Conservation (phyloP, 345 rosid species). For the Gossypium anomalum region DNA sequence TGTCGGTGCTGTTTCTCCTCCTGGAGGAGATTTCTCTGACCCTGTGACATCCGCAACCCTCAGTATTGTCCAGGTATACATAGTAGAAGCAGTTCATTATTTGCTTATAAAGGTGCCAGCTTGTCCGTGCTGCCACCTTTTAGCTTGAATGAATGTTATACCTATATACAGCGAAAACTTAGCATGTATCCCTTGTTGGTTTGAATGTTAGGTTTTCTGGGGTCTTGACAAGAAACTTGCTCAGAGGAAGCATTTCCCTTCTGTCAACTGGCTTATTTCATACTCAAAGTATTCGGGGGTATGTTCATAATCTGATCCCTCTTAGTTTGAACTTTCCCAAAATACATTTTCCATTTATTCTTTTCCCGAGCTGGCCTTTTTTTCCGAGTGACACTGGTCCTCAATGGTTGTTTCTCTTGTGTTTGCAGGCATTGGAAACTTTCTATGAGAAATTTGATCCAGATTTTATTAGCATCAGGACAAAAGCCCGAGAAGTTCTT, state of each 20-base stretch:
- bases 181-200: not conserved
- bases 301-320: constrained; percentile 25
- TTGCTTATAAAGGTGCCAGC: not conserved
- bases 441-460: constrained; percentile 97
- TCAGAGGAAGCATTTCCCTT: constrained; percentile 98
- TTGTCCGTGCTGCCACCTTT: not conserved
- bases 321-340: not conserved
- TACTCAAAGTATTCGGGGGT: constrained; percentile 96
- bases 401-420: constrained; percentile 8
- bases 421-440: constrained; percentile 79
- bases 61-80: constrained; percentile 92
- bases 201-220: constrained; percentile 86
- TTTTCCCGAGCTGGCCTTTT: not conserved
- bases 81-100: not conserved
- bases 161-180: not conserved
- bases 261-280: constrained; percentile 98
- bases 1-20: constrained; percentile 99
- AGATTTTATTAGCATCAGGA: constrained; percentile 95
- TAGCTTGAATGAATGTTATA: not conserved
- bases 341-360: not conserved
- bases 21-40: constrained; percentile 99
- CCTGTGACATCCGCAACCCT: constrained; percentile 99
- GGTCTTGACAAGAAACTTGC: constrained; percentile 99
- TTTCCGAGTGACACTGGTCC: not conserved
- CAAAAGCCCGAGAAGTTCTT: constrained; percentile 98